A percentile compares a stretch with the other conserved stretches of the same genome.
These are phyloP conservation scores for Waltiozyma sp. DNA, from an alignment of 1,139 yeast species.

Conservation along the genomic window DNA sequence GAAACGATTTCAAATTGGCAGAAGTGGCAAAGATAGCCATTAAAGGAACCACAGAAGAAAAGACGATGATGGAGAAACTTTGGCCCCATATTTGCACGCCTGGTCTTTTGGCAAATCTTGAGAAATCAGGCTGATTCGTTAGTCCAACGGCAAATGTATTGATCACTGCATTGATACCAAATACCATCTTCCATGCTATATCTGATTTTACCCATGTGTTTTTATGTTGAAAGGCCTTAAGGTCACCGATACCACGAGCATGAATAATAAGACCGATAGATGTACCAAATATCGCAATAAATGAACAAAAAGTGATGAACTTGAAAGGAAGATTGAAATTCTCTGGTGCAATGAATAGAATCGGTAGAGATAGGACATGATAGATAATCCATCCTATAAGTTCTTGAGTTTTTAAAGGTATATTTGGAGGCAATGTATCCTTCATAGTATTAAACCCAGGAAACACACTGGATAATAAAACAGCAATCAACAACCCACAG, in stretches of 20 bases:
- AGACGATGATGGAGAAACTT: conserved; percentile 19
- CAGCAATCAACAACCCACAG: conserved; percentile 21
- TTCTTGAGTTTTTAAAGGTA: conserved; percentile 21
- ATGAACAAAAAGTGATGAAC: conserved; percentile 18
- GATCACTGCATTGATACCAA: conserved; percentile 22
- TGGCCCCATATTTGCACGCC: conserved; percentile 21
- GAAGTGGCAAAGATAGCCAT: conserved; percentile 29
- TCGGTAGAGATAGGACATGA: conserved; percentile 21
- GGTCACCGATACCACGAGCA: conserved; percentile 21
- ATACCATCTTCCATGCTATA: conserved; percentile 22
- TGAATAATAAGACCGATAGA: conserved; percentile 21
- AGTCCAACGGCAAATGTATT: conserved; percentile 24
- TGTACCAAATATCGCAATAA: conserved; percentile 23
- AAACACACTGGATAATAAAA: conserved; percentile 15
- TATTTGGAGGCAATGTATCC: conserved; percentile 20
- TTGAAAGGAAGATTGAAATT: conserved; percentile 16
- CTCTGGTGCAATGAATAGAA: conserved; percentile 18
- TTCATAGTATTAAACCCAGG: conserved; percentile 17
- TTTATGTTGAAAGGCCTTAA: conserved; percentile 4
- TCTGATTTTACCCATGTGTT: background rate
- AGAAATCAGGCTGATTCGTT: conserved; percentile 30
- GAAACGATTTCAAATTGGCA: conserved; percentile 28
- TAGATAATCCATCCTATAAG: conserved; percentile 21
- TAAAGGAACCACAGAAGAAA: conserved; percentile 30
- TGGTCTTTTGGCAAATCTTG: conserved; percentile 28